Conservation (phyloP, 768 basidiomycete species). For the Solioccasus polychromus region DNA sequence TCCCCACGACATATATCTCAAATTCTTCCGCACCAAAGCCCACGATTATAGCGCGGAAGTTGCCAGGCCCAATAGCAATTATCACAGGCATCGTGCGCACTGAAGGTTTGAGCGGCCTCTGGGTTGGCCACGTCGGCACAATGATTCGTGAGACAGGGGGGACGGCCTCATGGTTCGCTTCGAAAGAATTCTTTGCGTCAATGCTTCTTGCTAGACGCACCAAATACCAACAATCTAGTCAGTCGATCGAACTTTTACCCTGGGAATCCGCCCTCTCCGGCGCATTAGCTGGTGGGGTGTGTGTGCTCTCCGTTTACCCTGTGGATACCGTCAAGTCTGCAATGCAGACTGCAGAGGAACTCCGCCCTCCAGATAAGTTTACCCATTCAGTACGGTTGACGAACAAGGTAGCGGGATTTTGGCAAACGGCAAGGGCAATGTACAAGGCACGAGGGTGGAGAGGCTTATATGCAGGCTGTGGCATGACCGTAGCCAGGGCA, state of each 20-base stretch:
- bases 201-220: constrained; percentile 52
- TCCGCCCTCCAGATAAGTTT: constrained; percentile 44
- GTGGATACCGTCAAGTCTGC: constrained; percentile 89
- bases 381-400: constrained; percentile 11
- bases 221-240: constrained; percentile 3
- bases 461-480: constrained; percentile 86
- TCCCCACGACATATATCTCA: not conserved
- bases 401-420: constrained; percentile 43
- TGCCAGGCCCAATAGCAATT: constrained; percentile 53
- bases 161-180: constrained; percentile 80
- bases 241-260: constrained; percentile 31
- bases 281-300: constrained; percentile 74
- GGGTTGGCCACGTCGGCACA: constrained; percentile 85
- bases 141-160: constrained; percentile 87
- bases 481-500: constrained; percentile 78
- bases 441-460: constrained; percentile 69
- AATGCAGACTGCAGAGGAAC: constrained; percentile 86
- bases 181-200: constrained; percentile 75
- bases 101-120: constrained; percentile 66
- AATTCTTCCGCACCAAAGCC: constrained; percentile 10
- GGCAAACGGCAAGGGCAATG: constrained; percentile 62
- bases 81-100: constrained; percentile 42
- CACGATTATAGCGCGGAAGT: constrained; percentile 15
- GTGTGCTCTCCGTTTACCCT: constrained; percentile 82
- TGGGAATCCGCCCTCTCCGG: constrained; percentile 82